A percentile compares a stretch with the other conserved stretches of the same genome.
These are phyloP conservation scores for Syzygium aromaticum DNA, from an alignment of 345 rosid genomes.

Conservation along the genomic window DNA sequence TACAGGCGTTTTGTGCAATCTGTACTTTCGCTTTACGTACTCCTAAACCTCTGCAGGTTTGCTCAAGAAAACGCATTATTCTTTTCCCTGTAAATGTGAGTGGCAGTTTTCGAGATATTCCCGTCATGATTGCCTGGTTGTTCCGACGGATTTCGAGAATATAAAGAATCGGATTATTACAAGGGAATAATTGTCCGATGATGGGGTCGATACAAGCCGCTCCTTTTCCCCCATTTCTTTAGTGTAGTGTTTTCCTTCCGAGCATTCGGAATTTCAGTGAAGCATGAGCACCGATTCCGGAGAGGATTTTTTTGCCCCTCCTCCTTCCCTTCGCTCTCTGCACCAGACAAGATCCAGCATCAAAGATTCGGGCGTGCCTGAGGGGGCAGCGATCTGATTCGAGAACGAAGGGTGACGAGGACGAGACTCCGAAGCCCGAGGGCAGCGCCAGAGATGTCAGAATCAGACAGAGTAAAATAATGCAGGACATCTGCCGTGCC, in stretches of 20 bases:
- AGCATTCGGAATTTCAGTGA: neutral
- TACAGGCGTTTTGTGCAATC: neutral
- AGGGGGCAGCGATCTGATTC: neutral
- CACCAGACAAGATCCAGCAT: slow-evolving; percentile 1
- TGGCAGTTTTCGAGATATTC: slow-evolving; percentile 47
- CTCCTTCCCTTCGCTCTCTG: neutral
- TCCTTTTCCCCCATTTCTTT: neutral
- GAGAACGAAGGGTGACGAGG: neutral
- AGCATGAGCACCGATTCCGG: neutral
- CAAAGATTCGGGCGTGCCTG: slow-evolving; percentile 5
- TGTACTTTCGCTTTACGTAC: neutral
- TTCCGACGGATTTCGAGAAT: neutral
- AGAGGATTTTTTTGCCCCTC: neutral
- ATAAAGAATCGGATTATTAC: neutral
- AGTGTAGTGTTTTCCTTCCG: neutral
- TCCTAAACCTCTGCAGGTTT: neutral
- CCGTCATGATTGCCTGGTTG: slow-evolving; percentile 36
- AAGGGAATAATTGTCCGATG: slow-evolving; percentile 1
- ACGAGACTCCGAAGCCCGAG: neutral
- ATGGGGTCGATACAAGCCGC: neutral
- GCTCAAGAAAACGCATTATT: slow-evolving; percentile 1
- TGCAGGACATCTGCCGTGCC: neutral
- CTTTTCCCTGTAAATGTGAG: slow-evolving; percentile 14
- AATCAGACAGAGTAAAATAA: neutral
- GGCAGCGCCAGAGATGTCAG: neutral